phyloP scores from a whole-genome alignment of 768 basidiomycete species.

The Phlebiopsis gigantea region DNA sequence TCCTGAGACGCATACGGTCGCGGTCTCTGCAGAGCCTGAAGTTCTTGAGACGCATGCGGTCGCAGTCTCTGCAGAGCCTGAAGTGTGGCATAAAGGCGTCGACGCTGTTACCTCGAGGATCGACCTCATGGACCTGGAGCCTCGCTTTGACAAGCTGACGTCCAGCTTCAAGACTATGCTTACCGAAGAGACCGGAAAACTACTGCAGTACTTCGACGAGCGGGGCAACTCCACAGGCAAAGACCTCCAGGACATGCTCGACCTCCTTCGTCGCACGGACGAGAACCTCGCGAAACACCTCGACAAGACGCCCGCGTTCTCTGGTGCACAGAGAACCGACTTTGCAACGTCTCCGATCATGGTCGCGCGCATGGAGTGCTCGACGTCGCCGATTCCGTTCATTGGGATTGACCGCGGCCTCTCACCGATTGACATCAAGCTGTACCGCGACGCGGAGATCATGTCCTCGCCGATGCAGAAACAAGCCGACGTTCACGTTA shows the following conservation, averaged over 20 bases:
- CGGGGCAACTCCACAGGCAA: neutral
- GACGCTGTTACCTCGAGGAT: neutral
- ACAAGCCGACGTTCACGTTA: neutral
- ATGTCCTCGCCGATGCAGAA: neutral
- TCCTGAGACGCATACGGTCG: neutral
- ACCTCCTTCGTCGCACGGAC: neutral
- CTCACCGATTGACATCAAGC: neutral
- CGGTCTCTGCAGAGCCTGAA: neutral
- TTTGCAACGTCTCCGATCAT: slow-evolving; percentile 5
- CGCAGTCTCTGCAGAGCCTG: neutral
- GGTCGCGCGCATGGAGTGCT: neutral
- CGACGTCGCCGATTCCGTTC: neutral
- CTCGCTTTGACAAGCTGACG: neutral
- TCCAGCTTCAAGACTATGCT: slow-evolving; percentile 2
- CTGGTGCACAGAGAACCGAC: neutral
- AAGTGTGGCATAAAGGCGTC: neutral
- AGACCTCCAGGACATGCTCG: neutral
- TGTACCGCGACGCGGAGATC: neutral
- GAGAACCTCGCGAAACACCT: neutral
- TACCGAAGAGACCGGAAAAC: neutral
- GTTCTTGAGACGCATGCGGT: neutral
- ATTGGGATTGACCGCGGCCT: neutral
- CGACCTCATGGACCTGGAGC: slow-evolving; percentile 1
- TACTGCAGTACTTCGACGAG: neutral
- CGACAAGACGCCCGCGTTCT: neutral